phyloP scores from a whole-genome alignment of 2,329 filamentous ascomycete genomes.

The Amauroascus verrucosus region DNA sequence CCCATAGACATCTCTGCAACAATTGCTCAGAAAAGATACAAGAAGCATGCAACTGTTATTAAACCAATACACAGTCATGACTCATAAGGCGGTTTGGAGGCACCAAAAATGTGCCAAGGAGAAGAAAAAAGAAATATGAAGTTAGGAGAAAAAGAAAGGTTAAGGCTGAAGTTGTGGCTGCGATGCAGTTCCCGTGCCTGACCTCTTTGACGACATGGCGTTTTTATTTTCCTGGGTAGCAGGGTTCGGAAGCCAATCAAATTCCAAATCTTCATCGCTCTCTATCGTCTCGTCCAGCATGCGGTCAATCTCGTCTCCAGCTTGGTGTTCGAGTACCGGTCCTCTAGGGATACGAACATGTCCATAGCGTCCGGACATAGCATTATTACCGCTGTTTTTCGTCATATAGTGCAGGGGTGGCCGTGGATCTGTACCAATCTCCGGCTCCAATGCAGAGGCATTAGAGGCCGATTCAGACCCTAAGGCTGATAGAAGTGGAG shows the following conservation, averaged over 20 bases:
- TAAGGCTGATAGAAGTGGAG: slow-evolving; percentile 11
- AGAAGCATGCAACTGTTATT: not conserved
- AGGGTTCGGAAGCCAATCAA: slow-evolving; percentile 13
- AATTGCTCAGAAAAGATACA: not conserved
- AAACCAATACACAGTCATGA: slow-evolving; percentile 3
- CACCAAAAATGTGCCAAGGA: slow-evolving; percentile 2
- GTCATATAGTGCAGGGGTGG: not conserved
- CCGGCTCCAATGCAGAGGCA: slow-evolving; percentile 16
- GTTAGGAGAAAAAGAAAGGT: not conserved
- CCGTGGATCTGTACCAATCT: not conserved
- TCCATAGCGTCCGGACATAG: slow-evolving; percentile 11
- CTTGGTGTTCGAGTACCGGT: slow-evolving; percentile 15
- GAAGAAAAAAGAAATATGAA: slow-evolving; percentile 10
- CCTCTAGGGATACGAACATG: not conserved
- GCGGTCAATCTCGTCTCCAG: slow-evolving; percentile 23
- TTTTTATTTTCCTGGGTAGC: not conserved
- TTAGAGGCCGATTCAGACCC: slow-evolving; percentile 14
- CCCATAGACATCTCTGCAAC: not conserved
- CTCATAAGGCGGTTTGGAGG: not conserved
- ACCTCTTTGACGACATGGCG: not conserved
- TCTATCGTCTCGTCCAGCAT: slow-evolving; percentile 23
- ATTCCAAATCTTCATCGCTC: slow-evolving; percentile 21
- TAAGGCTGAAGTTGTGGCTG: slow-evolving; percentile 4
- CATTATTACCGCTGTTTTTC: slow-evolving; percentile 19
- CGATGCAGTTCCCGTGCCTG: not conserved